Conservation (phyloP, 352 stramenopile genomes). For the Aphanomyces euteiches region DNA sequence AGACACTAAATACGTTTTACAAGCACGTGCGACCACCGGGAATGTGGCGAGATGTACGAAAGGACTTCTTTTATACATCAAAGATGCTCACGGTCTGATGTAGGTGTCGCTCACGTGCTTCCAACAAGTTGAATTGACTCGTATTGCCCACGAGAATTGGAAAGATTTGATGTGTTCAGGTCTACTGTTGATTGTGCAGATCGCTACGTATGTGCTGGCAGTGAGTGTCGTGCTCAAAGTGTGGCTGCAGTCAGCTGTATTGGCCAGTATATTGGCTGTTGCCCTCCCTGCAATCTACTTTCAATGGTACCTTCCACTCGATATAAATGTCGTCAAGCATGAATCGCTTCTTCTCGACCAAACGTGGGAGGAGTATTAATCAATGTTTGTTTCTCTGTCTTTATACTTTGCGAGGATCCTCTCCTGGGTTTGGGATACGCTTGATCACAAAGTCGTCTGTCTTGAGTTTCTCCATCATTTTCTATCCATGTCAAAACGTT, state of each 20-base stretch:
- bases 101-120: slow-evolving; percentile 65
- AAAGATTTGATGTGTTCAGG: slow-evolving; percentile 57
- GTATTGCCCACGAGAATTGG: slow-evolving; percentile 63
- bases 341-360: slow-evolving; percentile 12
- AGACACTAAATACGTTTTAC: slow-evolving; percentile 62
- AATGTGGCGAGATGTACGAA: slow-evolving; percentile 37
- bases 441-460: slow-evolving; percentile 84
- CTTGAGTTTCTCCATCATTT: slow-evolving; percentile 80
- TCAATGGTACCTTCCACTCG: slow-evolving; percentile 72
- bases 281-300: slow-evolving; percentile 58
- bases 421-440: slow-evolving; percentile 61
- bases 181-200: slow-evolving; percentile 57
- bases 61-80: too few species aligned
- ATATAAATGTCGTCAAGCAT: slow-evolving; percentile 18
- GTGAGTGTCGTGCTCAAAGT: slow-evolving; percentile 62
- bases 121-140: slow-evolving; percentile 41
- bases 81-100: not conserved
- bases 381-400: not conserved
- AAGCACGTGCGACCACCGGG: slow-evolving; percentile 61
- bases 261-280: slow-evolving; percentile 41
- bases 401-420: slow-evolving; percentile 31
- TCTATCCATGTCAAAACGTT: slow-evolving; percentile 37
- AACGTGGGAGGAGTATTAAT: slow-evolving; percentile 8
- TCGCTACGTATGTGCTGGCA: slow-evolving; percentile 60
- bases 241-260: slow-evolving; percentile 52